Percentiles rank a stretch among this genome's conserved stretches.
phyloP scores from a whole-genome alignment of 2,329 filamentous ascomycete species.

The Pezicula rhizophila region DNA sequence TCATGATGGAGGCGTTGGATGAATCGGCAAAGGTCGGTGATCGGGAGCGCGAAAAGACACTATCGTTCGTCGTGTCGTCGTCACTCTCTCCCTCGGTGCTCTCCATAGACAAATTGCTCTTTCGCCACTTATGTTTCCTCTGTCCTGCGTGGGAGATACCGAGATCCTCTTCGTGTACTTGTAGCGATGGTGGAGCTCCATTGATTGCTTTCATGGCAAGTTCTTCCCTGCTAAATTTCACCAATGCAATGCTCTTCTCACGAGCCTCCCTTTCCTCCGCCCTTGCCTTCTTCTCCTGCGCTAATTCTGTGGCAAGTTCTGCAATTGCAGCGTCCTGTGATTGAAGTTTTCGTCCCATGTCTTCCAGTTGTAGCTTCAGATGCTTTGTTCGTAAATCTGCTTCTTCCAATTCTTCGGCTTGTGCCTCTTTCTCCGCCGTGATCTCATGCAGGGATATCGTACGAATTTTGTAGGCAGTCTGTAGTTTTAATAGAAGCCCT shows the following conservation, averaged over 20 bases:
- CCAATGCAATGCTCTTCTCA: conserved; percentile 20
- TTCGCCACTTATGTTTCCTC: conserved; percentile 8
- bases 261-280: conserved; percentile 22
- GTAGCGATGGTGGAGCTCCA: conserved; percentile 22
- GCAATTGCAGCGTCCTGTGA: conserved; percentile 48
- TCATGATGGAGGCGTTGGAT: conserved; percentile 9
- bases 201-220: conserved; percentile 24
- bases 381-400: conserved; percentile 44
- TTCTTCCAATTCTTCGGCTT: conserved; percentile 51
- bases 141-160: conserved; percentile 13
- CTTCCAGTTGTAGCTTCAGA: conserved; percentile 54
- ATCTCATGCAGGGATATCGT: conserved; percentile 45
- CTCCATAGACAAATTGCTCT: conserved; percentile 28
- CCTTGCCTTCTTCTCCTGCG: conserved; percentile 40
- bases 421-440: conserved; percentile 45
- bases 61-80: conserved; percentile 42
- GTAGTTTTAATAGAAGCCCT: conserved; percentile 49
- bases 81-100: conserved; percentile 50
- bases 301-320: conserved; percentile 43
- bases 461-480: conserved; percentile 51
- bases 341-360: conserved; percentile 46
- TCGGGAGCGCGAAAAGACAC: conserved; percentile 55
- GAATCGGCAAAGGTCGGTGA: conserved; percentile 44
- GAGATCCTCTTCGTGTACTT: conserved; percentile 18
- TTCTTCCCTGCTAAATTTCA: conserved; percentile 22